A percentile compares a stretch with the other conserved stretches of the same genome.
These are phyloP conservation scores for Penstemon davidsonii DNA, from an alignment of 257 asterid species.

Conservation along the genomic window DNA sequence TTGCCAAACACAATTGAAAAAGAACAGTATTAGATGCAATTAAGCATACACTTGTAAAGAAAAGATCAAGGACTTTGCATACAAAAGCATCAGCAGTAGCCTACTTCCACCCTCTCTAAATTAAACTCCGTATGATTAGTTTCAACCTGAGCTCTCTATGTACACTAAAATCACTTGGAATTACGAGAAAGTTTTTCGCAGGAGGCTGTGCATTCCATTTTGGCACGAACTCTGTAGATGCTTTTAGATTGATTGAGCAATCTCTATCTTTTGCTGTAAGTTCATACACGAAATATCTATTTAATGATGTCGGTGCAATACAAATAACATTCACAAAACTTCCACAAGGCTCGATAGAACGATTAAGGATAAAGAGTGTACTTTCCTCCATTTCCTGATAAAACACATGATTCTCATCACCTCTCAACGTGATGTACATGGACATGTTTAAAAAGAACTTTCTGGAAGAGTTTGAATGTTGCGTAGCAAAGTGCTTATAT, in stretches of 20 bases:
- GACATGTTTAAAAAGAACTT: conserved; percentile 28
- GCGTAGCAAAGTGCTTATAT: conserved; percentile 40
- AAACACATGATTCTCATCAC: conserved; percentile 29
- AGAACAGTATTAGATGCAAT: too few relatives aligned
- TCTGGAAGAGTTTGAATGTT: conserved; percentile 33
- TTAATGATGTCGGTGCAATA: conserved; percentile 41
- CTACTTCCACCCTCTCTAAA: too few relatives aligned
- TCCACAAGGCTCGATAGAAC: conserved; percentile 38
- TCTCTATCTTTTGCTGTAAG: conserved; percentile 43
- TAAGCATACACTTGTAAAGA: too few relatives aligned
- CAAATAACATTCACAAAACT: conserved; percentile 45
- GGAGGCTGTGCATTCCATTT: conserved; percentile 32
- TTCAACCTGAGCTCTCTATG: conserved; percentile 39
- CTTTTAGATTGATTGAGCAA: conserved; percentile 38
- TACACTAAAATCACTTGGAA: conserved; percentile 42
- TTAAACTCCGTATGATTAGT: conserved; percentile 33
- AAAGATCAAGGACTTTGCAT: too few relatives aligned
- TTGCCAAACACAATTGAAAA: too few relatives aligned
- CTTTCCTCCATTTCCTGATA: conserved; percentile 39
- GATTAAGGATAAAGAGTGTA: conserved; percentile 48
- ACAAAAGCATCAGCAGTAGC: too few relatives aligned
- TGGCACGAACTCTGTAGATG: conserved; percentile 35
- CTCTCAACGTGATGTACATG: conserved; percentile 34
- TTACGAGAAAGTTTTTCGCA: conserved; percentile 40
- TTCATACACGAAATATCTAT: conserved; percentile 33